A percentile compares a stretch with the other conserved stretches of the same genome.
phyloP scores from a whole-genome alignment of 2,329 filamentous ascomycete genomes.

The Paraphaeosphaeria sporulosa region DNA sequence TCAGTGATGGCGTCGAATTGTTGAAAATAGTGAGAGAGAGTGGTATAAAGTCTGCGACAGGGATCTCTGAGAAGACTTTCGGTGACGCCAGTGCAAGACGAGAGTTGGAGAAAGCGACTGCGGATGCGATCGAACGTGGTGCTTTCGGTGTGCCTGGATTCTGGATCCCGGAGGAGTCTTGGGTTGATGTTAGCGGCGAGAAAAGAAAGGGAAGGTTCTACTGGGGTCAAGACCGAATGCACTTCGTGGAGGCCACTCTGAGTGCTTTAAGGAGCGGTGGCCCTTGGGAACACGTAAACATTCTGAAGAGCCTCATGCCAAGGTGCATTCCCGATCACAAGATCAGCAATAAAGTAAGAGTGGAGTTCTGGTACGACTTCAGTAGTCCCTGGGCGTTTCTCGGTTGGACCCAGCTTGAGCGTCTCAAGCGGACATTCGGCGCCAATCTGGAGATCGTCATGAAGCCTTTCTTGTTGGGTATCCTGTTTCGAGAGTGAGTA shows the following conservation, averaged over 20 bases:
- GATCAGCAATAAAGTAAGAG: conserved; percentile 18
- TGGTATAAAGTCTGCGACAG: conserved; percentile 26
- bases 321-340: conserved; percentile 24
- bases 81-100: conserved; percentile 28
- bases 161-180: conserved; percentile 37
- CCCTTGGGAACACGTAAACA: conserved; percentile 20
- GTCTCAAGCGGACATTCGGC: conserved; percentile 37
- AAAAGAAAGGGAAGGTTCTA: conserved; percentile 34
- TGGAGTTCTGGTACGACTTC: conserved; percentile 48
- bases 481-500: conserved; percentile 41
- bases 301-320: conserved; percentile 34
- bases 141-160: conserved; percentile 47
- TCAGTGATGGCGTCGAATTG: conserved; percentile 30
- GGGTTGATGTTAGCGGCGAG: conserved; percentile 26
- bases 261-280: conserved; percentile 18
- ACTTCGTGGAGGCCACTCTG: conserved; percentile 44
- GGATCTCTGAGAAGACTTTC: conserved; percentile 24
- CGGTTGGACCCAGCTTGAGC: conserved; percentile 41
- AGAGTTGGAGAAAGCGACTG: conserved; percentile 35
- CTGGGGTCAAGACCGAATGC: conserved; percentile 49
- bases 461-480: conserved; percentile 44
- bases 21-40: conserved; percentile 34
- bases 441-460: conserved; percentile 33
- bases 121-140: conserved; percentile 39
- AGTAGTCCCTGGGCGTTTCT: conserved; percentile 46